Evolutionary conservation across 108 stramenopile species (phyloP).

Genomic region (Discostella pseudostelligera): DNA sequence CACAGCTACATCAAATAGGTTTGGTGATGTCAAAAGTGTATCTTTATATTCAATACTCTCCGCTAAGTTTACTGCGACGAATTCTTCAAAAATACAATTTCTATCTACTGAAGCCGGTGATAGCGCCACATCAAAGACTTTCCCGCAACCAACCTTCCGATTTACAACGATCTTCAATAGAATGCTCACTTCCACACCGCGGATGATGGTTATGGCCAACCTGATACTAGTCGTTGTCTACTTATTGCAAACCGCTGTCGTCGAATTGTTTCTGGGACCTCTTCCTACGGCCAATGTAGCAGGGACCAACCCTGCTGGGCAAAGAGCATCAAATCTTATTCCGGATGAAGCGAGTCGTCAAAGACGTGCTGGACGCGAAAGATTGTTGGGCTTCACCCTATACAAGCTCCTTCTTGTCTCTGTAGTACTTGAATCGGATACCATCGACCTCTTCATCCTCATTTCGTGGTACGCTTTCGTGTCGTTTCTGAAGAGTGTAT

Average conservation of each 20-base stretch:
- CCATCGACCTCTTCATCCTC: constrained; percentile 65
- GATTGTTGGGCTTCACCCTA: constrained; percentile 63
- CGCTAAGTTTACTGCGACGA: neutral
- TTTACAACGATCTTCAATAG: constrained; percentile 56
- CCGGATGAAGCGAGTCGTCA: constrained; percentile 17
- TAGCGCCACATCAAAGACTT: neutral
- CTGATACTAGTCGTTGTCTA: constrained; percentile 61
- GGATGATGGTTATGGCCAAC: constrained; percentile 70
- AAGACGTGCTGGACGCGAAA: constrained; percentile 48
- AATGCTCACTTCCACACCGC: constrained; percentile 64
- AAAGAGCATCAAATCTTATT: neutral
- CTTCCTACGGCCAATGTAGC: neutral
- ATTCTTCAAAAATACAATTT: neutral
- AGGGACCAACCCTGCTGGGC: neutral
- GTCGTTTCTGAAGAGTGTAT: constrained; percentile 61
- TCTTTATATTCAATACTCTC: constrained; percentile 3
- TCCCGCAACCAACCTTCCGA: neutral
- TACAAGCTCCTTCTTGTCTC: constrained; percentile 78
- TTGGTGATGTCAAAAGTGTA: neutral
- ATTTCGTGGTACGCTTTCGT: constrained; percentile 71
- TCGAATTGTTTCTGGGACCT: constrained; percentile 67
- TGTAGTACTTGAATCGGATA: constrained; percentile 67
- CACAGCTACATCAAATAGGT: neutral
- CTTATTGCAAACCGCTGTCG: constrained; percentile 62
- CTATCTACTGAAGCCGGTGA: constrained; percentile 2